Base-by-base conservation (phyloP, 2,329 filamentous ascomycete species). In the Fusarium pseudograminearum region DNA sequence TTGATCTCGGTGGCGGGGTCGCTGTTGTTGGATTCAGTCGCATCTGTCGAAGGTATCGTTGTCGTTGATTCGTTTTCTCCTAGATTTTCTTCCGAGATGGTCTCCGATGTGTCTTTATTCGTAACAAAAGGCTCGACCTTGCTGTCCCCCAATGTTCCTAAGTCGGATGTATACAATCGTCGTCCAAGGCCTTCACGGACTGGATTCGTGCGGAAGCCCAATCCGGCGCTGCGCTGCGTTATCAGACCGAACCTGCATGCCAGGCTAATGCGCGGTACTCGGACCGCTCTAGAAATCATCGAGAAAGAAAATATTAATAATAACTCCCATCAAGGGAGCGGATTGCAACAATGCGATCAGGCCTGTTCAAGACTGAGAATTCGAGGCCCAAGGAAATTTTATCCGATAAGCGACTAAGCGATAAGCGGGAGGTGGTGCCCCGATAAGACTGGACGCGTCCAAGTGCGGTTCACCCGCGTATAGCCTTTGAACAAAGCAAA, bases 221-320 rank as follows among this genome's bases (percentile, higher is more conserved):
- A 46, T 5, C 54, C 45, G 11, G 65, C 51, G 36, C 61, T 70
- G 68, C 72, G 73, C 47, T 70, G 73, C 4, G 69, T 55, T 40
- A 81, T 52, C 20, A 81, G 58, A 57, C 77, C 73, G 24, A 73
- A 69, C 44, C 77, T 76, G 65, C 80, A 81, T 72, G 72, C 72
- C 47, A 76, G 70, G 65, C 78, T 80, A 34, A 80, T 72, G 38
- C 75, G 78, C 75, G 78, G 74, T 64, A 76, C 72, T 53, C 74
- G 69, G 11, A 63, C 71, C 61, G 76, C 76, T 67, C 77, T 77
- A 22, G 79, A 76, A 67, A 81, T 73, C 80, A 82, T 82, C 62
- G 73, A 72, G 51, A 56, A 41, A 42, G 30, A 42, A 56, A 52
- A 22, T 67, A 64, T 58, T 36, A 40, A 68, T 48, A 47, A 45